Evolutionary conservation across 1,139 yeast species (phyloP).

Genomic region (Blastobotrys arbuscula): DNA sequence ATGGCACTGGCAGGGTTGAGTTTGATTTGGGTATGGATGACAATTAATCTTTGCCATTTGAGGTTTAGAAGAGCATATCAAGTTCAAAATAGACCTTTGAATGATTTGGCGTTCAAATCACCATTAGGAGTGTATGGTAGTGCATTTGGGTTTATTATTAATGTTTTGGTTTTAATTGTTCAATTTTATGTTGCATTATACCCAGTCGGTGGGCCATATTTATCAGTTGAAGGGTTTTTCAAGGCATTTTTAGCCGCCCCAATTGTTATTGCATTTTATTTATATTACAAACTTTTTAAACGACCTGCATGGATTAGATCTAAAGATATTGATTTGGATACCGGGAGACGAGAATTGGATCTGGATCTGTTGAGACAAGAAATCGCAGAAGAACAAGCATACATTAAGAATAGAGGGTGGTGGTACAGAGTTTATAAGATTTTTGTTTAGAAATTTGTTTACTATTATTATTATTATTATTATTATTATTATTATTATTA

Average conservation of each 20-base stretch:
- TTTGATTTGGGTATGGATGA: constrained; percentile 78
- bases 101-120: constrained; percentile 65
- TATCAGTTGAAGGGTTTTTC: constrained; percentile 38
- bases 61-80: constrained; percentile 73
- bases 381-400: constrained; percentile 44
- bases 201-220: constrained; percentile 54
- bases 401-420: constrained; percentile 33
- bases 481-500: too few species aligned
- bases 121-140: constrained; percentile 71
- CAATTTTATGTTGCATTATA: constrained; percentile 78
- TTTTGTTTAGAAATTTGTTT: background rate
- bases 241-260: constrained; percentile 50
- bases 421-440: constrained; percentile 35
- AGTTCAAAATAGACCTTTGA: constrained; percentile 55
- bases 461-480: too few species aligned
- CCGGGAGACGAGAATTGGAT: constrained; percentile 53
- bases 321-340: constrained; percentile 50
- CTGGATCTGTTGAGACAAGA: constrained; percentile 47
- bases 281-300: constrained; percentile 47
- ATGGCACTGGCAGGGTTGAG: constrained; percentile 79
- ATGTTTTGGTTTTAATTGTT: constrained; percentile 61
- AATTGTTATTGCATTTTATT: constrained; percentile 44
- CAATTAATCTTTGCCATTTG: constrained; percentile 69
- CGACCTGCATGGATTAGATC: constrained; percentile 36
- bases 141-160: constrained; percentile 53